Percentiles rank a stretch among this genome's conserved stretches.
Evolutionary conservation across 805 yeast species (phyloP).

Genomic region (Zygotorulaspora florentina): DNA sequence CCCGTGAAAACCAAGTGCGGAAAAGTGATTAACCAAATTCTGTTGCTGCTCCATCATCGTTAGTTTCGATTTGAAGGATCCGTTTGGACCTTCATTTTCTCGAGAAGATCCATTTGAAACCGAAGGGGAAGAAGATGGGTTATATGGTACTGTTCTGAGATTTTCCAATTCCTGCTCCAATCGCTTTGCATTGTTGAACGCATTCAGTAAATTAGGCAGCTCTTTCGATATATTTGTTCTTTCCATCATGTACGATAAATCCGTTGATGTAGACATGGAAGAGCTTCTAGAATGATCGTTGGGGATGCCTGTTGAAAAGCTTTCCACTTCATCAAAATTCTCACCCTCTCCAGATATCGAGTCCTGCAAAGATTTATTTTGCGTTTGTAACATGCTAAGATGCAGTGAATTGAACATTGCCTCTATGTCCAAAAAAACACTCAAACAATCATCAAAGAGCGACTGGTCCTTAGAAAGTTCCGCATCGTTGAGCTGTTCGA

Average conservation of each 20-base stretch:
- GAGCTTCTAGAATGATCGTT: conserved; percentile 17
- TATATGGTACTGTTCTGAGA: conserved; percentile 10
- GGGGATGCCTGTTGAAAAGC: conserved; percentile 4
- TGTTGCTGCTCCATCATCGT: conserved; percentile 12
- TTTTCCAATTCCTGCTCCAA: conserved; percentile 48
- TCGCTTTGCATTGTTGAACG: conserved; percentile 59
- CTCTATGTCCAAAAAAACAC: conserved; percentile 65
- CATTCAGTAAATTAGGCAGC: conserved; percentile 60
- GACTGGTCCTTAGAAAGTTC: conserved; percentile 51
- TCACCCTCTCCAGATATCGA: conserved; percentile 2
- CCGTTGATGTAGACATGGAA: conserved; percentile 27
- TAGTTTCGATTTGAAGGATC: conserved; percentile 8
- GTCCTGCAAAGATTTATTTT: conserved; percentile 22
- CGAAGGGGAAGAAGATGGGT: conserved; percentile 1
- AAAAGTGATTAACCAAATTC: conserved; percentile 7
- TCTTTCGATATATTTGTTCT: conserved; percentile 58
- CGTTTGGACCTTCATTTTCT: not conserved
- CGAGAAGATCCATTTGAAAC: not conserved
- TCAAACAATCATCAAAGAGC: conserved; percentile 61
- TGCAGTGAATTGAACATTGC: conserved; percentile 63
- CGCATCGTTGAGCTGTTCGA: conserved; percentile 55
- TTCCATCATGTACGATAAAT: conserved; percentile 40
- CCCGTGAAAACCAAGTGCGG: not conserved
- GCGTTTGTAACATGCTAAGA: conserved; percentile 33
- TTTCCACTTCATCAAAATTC: conserved; percentile 4